Evolutionary conservation across 345 rosid genomes (phyloP), one percentile per base, ranked within the genome.

Genomic region (Eucalyptus grandis): DNA sequence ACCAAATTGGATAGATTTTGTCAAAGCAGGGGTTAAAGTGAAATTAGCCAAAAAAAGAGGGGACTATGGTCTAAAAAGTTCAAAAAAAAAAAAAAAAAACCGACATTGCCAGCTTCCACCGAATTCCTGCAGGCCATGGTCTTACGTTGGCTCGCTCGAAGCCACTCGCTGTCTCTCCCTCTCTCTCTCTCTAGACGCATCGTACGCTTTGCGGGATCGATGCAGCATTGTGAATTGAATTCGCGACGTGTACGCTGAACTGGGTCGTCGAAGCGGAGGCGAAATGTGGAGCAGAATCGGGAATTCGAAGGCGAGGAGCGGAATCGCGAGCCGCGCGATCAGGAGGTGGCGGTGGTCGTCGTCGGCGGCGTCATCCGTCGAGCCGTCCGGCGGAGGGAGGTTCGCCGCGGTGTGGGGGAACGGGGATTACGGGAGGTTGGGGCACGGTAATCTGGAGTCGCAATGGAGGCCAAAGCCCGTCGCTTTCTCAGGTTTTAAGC

Each of bases 341-440:
- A 19, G 88, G 85, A 31, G 88, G 26, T 88, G 87, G 82, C 30
- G 62, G 62, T 56, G 0, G 62, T 56, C 62, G 53, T 40, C 53
- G 34, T 51, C 88, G 51, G 34, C 72, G 40, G 24, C 81, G 83
- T 77, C 47, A 22, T 40, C 85, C 30, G 3, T 40, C 85, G 83
- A 77, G 83, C 83, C 47, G 83, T 49, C 91, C 90, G 87, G 86
- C 43, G 90, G 90, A 46, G 90, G 90, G 89, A 93, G 95, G 72
- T 91, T 92, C 26, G 99, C 95, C 13, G 99, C 98, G 8, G 90
- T 96, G 88, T 98, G 99, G 99, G 99, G 99, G 12, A 96, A 96
- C 82, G 99, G 99, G 24, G 99, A 98, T 89, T 93, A 92, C 83
- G 98, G 99, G 7, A 95, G 98, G 87, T 92, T 97, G 89, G 99